Percentiles rank a stretch among this genome's conserved stretches.
phyloP scores from a whole-genome alignment of 345 rosid genomes.

The Syzygium jambos region DNA sequence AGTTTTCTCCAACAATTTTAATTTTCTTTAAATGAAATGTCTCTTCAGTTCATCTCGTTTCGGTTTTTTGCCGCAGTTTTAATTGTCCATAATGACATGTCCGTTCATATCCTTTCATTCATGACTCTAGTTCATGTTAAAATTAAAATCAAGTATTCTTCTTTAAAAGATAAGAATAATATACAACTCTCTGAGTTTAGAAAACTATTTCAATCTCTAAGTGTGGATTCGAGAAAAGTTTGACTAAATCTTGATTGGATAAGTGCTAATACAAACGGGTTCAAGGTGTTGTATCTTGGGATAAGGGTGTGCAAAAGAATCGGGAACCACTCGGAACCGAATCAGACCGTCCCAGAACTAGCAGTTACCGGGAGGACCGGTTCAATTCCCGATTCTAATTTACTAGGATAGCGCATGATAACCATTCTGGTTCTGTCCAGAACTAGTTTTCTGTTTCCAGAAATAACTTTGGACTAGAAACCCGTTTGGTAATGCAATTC shows the following conservation, averaged over 20 bases:
- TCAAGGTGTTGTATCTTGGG: background rate
- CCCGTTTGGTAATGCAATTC: too few species aligned
- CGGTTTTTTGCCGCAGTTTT: background rate
- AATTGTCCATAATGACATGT: background rate
- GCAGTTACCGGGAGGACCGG: too few species aligned
- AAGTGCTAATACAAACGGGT: background rate
- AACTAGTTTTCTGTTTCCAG: too few species aligned
- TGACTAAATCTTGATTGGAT: background rate
- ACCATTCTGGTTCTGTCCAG: too few species aligned
- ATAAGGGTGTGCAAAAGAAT: too few species aligned
- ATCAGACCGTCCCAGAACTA: too few species aligned
- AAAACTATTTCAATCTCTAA: background rate
- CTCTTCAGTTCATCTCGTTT: background rate
- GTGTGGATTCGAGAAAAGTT: background rate
- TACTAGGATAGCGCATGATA: too few species aligned
- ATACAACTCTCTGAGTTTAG: background rate
- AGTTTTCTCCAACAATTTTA: background rate
- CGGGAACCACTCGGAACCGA: too few species aligned
- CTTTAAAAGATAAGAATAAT: background rate
- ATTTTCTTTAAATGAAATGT: background rate
- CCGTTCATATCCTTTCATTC: background rate
- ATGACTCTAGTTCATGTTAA: background rate
- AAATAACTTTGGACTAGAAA: too few species aligned
- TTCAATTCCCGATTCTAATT: too few species aligned
- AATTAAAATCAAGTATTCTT: background rate